Evolutionary conservation across 192 early-diverging fungal genomes (phyloP), one percentile per base, ranked within the genome.

Genomic region (Chytriomyces hyalinus): DNA sequence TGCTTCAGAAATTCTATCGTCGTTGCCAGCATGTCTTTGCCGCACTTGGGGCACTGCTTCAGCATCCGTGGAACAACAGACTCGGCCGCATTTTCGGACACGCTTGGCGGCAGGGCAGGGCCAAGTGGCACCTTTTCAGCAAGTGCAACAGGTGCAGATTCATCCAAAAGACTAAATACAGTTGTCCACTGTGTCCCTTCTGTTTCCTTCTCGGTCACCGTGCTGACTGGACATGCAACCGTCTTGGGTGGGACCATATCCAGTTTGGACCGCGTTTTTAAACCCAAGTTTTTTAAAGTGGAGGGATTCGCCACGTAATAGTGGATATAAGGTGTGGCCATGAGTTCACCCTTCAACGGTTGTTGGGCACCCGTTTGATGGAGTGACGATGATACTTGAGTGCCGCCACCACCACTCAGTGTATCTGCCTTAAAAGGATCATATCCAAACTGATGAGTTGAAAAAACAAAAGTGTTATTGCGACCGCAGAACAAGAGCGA

Each of bases 271-370:
- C 64, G 28, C 10, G 7, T 61, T 26, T 64, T 73, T 17, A 78
- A 66, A 50, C 48, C 67, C 13, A 65, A 43, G 20, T 22, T 75
- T 22, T 75, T 62, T 17, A 72, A 46, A 51, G 26, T 43, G 4
- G 48, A 15, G 24, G 74, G 80, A 36, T 73, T 62, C 7, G 65
- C 6, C 0, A 69, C 64, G 70, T 75, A 85, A 53, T 82, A 85
- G 26, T 81, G 79, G 26, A 85, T 24, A 73, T 84, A 44, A 4
- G 84, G 82, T 6, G 84, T 85, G n/a, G 83, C 44, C 5, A 11
- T 70, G 26, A 85, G 49, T 20, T 70, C 75, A 3, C 84, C 76
- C n/a, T 22, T 44, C 9, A 68, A 66, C 4, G 20, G 11, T 48
- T 45, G 65, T 44, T 17, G 24, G 9, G 61, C 11, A 36, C 36